Conservation (phyloP, 495 filamentous ascomycete genomes). For the Trichoderma virens region DNA sequence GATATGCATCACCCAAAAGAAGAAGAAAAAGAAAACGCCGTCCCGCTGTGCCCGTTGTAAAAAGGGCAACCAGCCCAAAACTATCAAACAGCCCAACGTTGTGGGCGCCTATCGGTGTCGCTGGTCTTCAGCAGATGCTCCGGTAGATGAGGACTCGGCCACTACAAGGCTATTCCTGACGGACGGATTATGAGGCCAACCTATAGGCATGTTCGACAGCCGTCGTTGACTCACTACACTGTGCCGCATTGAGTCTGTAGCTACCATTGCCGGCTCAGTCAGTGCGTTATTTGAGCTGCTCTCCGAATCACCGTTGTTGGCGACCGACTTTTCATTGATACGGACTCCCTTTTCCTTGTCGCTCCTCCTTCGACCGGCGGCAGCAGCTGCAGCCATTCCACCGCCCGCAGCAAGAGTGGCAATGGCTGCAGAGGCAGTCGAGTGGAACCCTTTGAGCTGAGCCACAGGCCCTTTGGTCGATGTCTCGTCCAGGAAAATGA, state of each 20-base stretch:
- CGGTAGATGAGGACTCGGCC: background rate
- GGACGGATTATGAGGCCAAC: constrained; percentile 8
- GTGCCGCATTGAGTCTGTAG: no score
- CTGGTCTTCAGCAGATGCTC: background rate
- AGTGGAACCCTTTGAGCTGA: background rate
- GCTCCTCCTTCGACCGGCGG: background rate
- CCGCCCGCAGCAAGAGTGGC: background rate
- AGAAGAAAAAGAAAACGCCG: background rate
- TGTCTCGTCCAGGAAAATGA: constrained; percentile 30
- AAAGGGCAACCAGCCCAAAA: background rate
- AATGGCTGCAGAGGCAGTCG: background rate
- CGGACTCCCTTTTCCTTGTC: background rate
- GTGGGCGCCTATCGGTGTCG: background rate
- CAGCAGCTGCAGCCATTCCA: background rate
- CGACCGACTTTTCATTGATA: background rate
- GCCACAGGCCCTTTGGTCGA: constrained; percentile 1
- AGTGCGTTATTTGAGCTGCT: background rate
- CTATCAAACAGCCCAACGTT: background rate
- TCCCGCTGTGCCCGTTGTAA: background rate
- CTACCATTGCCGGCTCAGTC: background rate
- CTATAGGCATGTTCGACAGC: background rate
- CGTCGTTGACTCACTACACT: background rate
- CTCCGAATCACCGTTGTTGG: background rate
- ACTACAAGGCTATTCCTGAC: background rate
- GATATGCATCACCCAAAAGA: background rate